A percentile compares a stretch with the other conserved stretches of the same genome.
These are phyloP conservation scores for Prunella vulgaris DNA, from an alignment of 257 asterid genomes.

Conservation along the genomic window DNA sequence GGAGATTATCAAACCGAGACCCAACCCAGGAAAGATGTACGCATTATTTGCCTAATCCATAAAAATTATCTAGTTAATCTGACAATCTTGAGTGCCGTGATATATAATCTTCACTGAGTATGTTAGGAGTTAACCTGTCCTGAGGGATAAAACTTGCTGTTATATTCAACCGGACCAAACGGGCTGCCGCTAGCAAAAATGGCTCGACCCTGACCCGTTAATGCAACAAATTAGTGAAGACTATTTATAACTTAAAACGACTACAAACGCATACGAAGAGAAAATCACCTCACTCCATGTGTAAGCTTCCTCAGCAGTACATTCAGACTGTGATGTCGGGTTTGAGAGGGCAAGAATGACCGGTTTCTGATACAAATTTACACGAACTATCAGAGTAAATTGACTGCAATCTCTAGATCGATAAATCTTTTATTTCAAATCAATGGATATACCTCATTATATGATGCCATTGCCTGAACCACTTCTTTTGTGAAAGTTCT, in stretches of 20 bases:
- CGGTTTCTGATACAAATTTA: slow-evolving; percentile 56
- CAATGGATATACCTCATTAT: slow-evolving; percentile 47
- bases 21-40: slow-evolving; percentile 85
- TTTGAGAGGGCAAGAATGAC: slow-evolving; percentile 83
- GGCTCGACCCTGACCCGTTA: slow-evolving; percentile 54
- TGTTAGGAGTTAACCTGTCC: slow-evolving; percentile 45
- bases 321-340: slow-evolving; percentile 94
- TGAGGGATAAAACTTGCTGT: slow-evolving; percentile 45
- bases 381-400: neutral
- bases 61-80: slow-evolving; percentile 1
- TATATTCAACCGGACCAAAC: slow-evolving; percentile 50
- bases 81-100: neutral
- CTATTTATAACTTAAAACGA: neutral
- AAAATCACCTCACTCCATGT: slow-evolving; percentile 71
- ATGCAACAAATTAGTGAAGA: neutral
- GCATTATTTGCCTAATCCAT: slow-evolving; percentile 77
- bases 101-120: neutral
- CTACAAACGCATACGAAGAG: neutral
- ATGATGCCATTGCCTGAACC: slow-evolving; percentile 65
- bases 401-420: neutral
- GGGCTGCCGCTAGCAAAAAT: slow-evolving; percentile 81
- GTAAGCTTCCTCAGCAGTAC: slow-evolving; percentile 91
- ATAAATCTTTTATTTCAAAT: neutral
- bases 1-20: slow-evolving; percentile 85
- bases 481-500: slow-evolving; percentile 85